phyloP scores from a whole-genome alignment of 805 yeast genomes.

The Grigorovia humatica region DNA sequence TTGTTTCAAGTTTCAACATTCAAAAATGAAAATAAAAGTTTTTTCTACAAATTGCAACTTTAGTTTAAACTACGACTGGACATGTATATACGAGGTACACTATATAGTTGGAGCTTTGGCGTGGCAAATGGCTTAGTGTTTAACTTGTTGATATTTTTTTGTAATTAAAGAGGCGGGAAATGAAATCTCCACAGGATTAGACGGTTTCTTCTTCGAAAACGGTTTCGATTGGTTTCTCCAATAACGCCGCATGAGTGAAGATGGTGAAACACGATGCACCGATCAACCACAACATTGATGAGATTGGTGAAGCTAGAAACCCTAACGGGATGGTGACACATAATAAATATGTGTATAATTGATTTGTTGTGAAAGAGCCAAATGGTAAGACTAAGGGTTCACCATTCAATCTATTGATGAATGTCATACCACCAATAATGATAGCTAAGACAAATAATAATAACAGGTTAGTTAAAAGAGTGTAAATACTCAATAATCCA shows the following conservation, averaged over 20 bases:
- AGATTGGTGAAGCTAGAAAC: conserved; percentile 78
- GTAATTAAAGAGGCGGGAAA: too few species aligned
- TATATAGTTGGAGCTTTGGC: too few species aligned
- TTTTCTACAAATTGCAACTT: too few species aligned
- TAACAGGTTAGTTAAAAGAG: conserved; percentile 75
- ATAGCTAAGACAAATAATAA: conserved; percentile 73
- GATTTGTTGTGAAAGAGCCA: conserved; percentile 62
- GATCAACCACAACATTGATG: conserved; percentile 84
- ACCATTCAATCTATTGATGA: conserved; percentile 72
- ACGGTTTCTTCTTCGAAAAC: conserved; percentile 73
- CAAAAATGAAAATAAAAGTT: too few species aligned
- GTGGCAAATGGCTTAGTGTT: too few species aligned
- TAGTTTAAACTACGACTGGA: too few species aligned
- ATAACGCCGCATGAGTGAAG: conserved; percentile 74
- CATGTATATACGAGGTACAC: too few species aligned
- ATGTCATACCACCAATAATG: conserved; percentile 63
- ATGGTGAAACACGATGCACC: conserved; percentile 76
- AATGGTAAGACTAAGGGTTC: conserved; percentile 71
- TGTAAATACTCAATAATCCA: conserved; percentile 64
- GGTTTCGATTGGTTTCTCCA: conserved; percentile 94
- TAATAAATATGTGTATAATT: conserved; percentile 73
- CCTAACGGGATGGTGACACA: conserved; percentile 73
- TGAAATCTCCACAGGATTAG: too few species aligned
- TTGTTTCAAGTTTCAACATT: too few species aligned
- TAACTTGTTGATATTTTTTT: too few species aligned